phyloP scores from a whole-genome alignment of 306 rosid species.

The Vachellia collinsii region DNA sequence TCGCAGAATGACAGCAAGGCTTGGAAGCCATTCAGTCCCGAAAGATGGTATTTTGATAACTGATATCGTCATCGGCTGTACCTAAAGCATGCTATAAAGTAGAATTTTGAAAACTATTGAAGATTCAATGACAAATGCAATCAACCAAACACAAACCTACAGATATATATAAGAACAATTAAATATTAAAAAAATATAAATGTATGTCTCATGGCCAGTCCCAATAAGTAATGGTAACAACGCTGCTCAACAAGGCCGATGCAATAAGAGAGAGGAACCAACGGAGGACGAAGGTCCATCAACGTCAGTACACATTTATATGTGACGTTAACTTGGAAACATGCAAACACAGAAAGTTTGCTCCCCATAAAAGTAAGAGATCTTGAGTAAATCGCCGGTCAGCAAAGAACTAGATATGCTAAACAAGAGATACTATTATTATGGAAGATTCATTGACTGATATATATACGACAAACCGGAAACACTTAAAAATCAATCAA shows the following conservation, averaged over 20 bases:
- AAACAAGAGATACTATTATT: neutral
- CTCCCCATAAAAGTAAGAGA: slow-evolving; percentile 24
- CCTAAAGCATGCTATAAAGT: neutral
- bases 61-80: slow-evolving; percentile 54
- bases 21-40: slow-evolving; percentile 38
- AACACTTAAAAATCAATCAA: neutral
- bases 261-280: slow-evolving; percentile 64
- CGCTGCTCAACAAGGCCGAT: slow-evolving; percentile 65
- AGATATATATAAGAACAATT: no score
- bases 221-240: slow-evolving; percentile 62
- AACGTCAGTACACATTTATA: slow-evolving; percentile 31
- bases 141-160: neutral
- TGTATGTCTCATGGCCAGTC: slow-evolving; percentile 72
- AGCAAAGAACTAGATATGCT: neutral
- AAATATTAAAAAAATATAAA: neutral
- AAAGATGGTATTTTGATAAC: neutral
- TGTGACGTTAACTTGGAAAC: slow-evolving; percentile 55
- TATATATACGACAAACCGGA: neutral
- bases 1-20: slow-evolving; percentile 63
- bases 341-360: slow-evolving; percentile 47
- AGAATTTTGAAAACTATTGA: neutral
- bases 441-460: neutral
- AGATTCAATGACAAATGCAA: neutral
- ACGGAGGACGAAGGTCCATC: slow-evolving; percentile 62
- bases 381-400: neutral